Conservation (phyloP, 139 green algal species). For the Chlorella sp. region DNA sequence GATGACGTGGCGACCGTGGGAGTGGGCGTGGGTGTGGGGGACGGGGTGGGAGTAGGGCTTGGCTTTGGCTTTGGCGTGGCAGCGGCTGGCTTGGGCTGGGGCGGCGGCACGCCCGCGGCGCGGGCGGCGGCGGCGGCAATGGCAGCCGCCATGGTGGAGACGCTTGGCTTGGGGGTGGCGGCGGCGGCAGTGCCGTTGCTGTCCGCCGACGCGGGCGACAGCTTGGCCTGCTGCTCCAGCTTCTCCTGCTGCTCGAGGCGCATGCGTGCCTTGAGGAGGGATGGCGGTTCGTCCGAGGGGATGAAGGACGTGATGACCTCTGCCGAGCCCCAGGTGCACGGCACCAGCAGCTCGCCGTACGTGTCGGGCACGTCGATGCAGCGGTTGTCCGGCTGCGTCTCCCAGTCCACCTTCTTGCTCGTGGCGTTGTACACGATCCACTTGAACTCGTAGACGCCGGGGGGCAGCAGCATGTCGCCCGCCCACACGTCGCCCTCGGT, state of each 20-base stretch:
- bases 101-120: no score
- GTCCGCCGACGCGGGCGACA: no score
- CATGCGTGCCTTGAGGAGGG: no score
- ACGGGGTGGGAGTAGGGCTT: neutral
- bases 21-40: neutral
- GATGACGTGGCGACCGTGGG: neutral
- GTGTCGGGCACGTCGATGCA: neutral
- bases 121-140: neutral
- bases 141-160: no score
- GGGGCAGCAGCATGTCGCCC: slow-evolving; percentile 13
- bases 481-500: slow-evolving; percentile 22
- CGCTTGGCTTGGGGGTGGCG: no score
- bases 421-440: neutral
- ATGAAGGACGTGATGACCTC: neutral
- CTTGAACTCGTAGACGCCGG: slow-evolving; percentile 25
- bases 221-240: no score
- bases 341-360: neutral
- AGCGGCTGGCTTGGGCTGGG: neutral
- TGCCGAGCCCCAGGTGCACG: slow-evolving; percentile 1
- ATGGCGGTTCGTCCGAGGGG: neutral
- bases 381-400: neutral
- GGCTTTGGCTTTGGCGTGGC: no score
- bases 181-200: no score
- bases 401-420: neutral
- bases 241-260: no score